phyloP scores from a whole-genome alignment of 108 stramenopile species.

The Cyclotella cryptica region DNA sequence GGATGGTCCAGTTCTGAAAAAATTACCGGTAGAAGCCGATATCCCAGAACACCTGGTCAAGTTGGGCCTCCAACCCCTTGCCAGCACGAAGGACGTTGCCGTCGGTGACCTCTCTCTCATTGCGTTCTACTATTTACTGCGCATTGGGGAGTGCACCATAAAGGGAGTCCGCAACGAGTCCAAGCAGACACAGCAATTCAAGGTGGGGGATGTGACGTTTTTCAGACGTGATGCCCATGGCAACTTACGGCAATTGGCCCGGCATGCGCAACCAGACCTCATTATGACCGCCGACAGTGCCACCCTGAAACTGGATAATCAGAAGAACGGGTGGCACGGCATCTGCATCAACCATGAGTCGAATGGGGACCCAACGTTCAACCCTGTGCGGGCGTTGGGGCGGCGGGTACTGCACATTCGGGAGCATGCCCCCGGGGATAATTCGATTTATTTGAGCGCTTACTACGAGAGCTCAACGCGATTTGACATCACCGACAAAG shows the following conservation, averaged over 20 bases:
- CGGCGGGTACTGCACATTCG: neutral
- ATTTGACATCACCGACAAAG: neutral
- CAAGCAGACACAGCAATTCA: no score
- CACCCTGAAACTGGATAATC: no score
- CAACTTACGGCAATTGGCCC: neutral
- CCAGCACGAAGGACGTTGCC: neutral
- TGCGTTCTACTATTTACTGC: no score
- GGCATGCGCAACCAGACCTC: neutral
- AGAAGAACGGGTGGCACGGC: conserved; percentile 29
- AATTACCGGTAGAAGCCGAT: no score
- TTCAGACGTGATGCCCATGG: neutral
- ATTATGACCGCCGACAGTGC: no score
- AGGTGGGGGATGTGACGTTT: no score
- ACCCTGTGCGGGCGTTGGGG: no score
- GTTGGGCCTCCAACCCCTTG: no score
- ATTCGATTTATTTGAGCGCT: conserved; percentile 1
- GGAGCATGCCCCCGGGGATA: neutral
- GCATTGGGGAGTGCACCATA: no score
- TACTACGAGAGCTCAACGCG: neutral
- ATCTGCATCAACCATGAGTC: no score
- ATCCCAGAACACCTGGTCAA: conserved; percentile 16
- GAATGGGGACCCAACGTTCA: neutral
- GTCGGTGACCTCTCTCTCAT: no score
- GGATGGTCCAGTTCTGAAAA: conserved; percentile 5
- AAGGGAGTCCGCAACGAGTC: no score